Evolutionary conservation across 2,329 filamentous ascomycete genomes (phyloP).

Genomic region (Beauveria sp.): DNA sequence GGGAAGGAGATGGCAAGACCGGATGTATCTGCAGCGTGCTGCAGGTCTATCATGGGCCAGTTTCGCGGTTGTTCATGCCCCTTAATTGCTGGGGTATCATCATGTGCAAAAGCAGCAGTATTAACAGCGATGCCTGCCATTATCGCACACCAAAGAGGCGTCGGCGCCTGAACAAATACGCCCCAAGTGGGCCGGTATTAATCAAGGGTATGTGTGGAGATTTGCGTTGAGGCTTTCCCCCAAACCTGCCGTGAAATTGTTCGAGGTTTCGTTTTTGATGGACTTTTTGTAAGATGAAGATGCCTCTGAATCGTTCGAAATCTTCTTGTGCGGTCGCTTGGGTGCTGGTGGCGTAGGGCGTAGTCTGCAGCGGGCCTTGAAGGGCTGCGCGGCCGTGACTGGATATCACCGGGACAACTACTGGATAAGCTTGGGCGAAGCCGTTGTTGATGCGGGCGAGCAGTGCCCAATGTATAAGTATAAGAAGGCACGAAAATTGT

Average conservation of each 20-base stretch:
- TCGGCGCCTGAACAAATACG: neutral
- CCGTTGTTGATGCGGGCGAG: neutral
- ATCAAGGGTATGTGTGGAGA: conserved; percentile 6
- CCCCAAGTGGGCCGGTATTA: conserved; percentile 8
- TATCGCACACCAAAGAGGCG: neutral
- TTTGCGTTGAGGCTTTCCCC: neutral
- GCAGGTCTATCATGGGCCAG: neutral
- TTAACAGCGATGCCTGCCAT: conserved; percentile 8
- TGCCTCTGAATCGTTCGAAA: neutral
- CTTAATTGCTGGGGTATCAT: conserved; percentile 2
- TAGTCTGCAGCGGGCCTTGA: neutral
- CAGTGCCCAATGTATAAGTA: neutral
- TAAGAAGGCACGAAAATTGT: neutral
- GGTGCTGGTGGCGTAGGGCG: neutral
- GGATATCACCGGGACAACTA: neutral
- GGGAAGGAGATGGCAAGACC: conserved; percentile 2
- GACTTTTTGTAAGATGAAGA: too few species aligned
- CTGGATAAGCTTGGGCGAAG: neutral
- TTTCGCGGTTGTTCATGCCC: conserved; percentile 8
- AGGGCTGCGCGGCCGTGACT: neutral
- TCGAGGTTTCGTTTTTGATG: too few species aligned
- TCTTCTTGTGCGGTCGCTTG: neutral
- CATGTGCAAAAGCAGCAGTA: neutral
- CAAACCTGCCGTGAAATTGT: too few species aligned
- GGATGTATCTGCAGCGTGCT: neutral